Evolutionary conservation across 192 early-diverging fungal genomes (phyloP).

Genomic region (Allomyces arbusculus): DNA sequence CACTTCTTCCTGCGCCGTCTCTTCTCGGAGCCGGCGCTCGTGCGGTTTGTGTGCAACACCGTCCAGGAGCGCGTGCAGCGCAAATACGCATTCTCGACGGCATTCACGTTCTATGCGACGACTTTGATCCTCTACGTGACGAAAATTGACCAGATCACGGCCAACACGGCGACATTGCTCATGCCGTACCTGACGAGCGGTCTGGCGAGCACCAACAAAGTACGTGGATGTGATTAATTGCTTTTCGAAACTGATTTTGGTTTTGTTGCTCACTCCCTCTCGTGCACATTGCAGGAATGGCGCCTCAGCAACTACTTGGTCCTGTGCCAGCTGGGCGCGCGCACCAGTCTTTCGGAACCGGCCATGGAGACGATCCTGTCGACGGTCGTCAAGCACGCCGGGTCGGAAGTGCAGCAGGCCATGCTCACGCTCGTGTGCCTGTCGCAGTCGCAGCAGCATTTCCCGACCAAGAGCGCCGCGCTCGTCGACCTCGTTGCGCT

Average conservation of each 20-base stretch:
- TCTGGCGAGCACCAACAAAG: slow-evolving; percentile 2
- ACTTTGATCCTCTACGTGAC: slow-evolving; percentile 36
- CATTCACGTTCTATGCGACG: slow-evolving; percentile 45
- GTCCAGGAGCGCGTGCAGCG: neutral
- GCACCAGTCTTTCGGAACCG: slow-evolving; percentile 11
- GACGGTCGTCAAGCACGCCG: slow-evolving; percentile 10
- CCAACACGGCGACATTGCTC: slow-evolving; percentile 32
- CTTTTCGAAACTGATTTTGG: too few relatives aligned
- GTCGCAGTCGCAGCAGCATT: slow-evolving; percentile 3
- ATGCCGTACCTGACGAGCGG: slow-evolving; percentile 36
- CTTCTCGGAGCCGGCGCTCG: neutral
- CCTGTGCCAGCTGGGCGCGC: slow-evolving; percentile 12
- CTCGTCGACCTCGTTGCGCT: slow-evolving; percentile 14
- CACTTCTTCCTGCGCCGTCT: neutral
- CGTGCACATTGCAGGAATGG: neutral
- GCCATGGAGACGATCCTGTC: slow-evolving; percentile 13
- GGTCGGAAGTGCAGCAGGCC: slow-evolving; percentile 7
- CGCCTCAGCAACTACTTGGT: slow-evolving; percentile 11
- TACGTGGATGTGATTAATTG: neutral
- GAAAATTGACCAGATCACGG: slow-evolving; percentile 17
- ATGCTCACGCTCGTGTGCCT: neutral
- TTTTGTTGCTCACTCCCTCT: too few relatives aligned
- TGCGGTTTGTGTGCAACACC: neutral
- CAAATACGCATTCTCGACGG: slow-evolving; percentile 21
- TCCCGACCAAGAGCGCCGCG: slow-evolving; percentile 8